These are phyloP conservation scores for Citeromyces siamensis DNA, from an alignment of 1,139 yeast genomes.

Conservation along the genomic window DNA sequence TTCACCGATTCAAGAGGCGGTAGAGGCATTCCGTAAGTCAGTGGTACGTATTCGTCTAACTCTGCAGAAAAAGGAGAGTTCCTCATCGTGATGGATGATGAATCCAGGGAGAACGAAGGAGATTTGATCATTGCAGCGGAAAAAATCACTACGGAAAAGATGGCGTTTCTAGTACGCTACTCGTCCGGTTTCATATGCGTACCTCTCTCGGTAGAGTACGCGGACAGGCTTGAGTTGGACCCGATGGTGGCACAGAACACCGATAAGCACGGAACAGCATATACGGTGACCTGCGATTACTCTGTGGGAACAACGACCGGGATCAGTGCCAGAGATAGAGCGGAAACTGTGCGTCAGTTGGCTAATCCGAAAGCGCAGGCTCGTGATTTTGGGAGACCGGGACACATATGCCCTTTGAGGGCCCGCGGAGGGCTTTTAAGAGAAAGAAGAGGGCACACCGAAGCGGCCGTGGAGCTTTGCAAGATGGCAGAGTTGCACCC, in stretches of 20 bases:
- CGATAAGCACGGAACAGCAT: constrained; percentile 95
- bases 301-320: constrained; percentile 93
- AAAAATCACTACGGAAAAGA: constrained; percentile 62
- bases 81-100: constrained; percentile 92
- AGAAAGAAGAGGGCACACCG: constrained; percentile 92
- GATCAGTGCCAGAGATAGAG: constrained; percentile 89
- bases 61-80: constrained; percentile 63
- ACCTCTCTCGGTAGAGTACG: constrained; percentile 68
- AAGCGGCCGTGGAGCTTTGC: constrained; percentile 89
- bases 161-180: constrained; percentile 90
- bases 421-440: constrained; percentile 81
- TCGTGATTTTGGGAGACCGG: constrained; percentile 74
- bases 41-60: background rate
- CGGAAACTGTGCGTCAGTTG: constrained; percentile 62
- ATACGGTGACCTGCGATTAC: constrained; percentile 84
- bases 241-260: constrained; percentile 50
- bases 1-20: constrained; percentile 56
- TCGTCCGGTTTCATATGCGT: constrained; percentile 92
- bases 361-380: constrained; percentile 51
- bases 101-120: constrained; percentile 93
- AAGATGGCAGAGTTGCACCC: constrained; percentile 66
- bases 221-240: constrained; percentile 71
- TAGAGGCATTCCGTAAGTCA: constrained; percentile 51
- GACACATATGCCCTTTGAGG: constrained; percentile 85
- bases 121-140: constrained; percentile 91